Conservation (phyloP, 768 basidiomycete genomes). For the Hygrophorus pudorinus region DNA sequence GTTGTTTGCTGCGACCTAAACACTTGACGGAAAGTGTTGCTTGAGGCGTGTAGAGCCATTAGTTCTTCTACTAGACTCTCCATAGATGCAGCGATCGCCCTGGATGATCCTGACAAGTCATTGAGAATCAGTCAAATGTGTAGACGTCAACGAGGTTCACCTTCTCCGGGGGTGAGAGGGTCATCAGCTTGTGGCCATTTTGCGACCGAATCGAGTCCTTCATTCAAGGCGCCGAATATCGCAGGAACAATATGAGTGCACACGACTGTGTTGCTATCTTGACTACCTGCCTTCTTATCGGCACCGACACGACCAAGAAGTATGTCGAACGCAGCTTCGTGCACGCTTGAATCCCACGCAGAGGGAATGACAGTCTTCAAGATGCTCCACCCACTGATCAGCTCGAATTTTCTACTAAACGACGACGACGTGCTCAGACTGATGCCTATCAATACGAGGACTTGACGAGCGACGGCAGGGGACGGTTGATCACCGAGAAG, state of each 20-base stretch:
- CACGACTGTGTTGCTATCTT: constrained; percentile 24
- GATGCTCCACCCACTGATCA: constrained; percentile 75
- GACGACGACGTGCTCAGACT: constrained; percentile 44
- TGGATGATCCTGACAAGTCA: constrained; percentile 10
- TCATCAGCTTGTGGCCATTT: constrained; percentile 25
- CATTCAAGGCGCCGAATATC: constrained; percentile 59
- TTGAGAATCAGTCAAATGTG: constrained; percentile 1
- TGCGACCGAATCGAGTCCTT: constrained; percentile 36
- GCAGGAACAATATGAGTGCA: constrained; percentile 67
- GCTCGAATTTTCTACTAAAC: constrained; percentile 76
- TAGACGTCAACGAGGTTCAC: constrained; percentile 15
- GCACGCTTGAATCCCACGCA: constrained; percentile 61
- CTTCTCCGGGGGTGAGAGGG: constrained; percentile 11
- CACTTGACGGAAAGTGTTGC: constrained; percentile 55
- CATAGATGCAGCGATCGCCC: constrained; percentile 26
- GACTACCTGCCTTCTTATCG: constrained; percentile 14
- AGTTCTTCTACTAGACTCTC: constrained; percentile 61
- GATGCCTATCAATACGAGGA: constrained; percentile 50
- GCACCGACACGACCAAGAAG: constrained; percentile 41
- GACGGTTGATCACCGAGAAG: constrained; percentile 72
- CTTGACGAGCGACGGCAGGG: constrained; percentile 44
- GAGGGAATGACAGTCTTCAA: constrained; percentile 58
- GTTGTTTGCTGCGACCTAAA: constrained; percentile 68
- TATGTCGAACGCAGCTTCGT: constrained; percentile 59
- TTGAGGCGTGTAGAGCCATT: constrained; percentile 57